These are phyloP conservation scores for Cadophora sp. DNA, from an alignment of 2,329 filamentous ascomycete genomes.

Conservation along the genomic window DNA sequence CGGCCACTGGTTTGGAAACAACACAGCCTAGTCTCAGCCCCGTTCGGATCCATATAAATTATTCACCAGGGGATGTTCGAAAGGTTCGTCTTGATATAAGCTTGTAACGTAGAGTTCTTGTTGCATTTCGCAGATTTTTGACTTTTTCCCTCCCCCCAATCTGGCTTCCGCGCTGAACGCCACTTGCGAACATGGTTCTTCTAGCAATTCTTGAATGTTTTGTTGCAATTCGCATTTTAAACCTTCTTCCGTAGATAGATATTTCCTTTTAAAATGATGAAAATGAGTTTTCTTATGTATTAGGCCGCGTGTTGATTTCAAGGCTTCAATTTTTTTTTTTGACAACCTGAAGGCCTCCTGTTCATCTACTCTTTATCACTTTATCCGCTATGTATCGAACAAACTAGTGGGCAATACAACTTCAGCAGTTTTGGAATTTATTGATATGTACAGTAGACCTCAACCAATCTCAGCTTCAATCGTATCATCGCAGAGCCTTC, in stretches of 20 bases:
- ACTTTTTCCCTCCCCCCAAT: neutral
- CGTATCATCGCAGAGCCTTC: no score
- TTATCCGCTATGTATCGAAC: no score
- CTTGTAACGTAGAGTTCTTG: neutral
- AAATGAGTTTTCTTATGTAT: neutral
- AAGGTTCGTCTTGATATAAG: neutral
- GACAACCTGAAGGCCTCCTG: no score
- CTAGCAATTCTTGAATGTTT: neutral
- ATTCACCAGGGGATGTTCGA: neutral
- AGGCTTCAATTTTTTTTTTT: no score
- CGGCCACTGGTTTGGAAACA: neutral
- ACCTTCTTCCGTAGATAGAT: neutral
- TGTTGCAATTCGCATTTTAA: conserved; percentile 3
- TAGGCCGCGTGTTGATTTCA: no score
- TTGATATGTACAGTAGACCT: no score
- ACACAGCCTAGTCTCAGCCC: neutral
- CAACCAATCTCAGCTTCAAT: no score
- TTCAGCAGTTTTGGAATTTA: no score
- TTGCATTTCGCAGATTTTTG: conserved; percentile 7
- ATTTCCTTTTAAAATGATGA: no score
- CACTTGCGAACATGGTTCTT: neutral
- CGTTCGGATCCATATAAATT: neutral
- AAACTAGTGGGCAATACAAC: no score
- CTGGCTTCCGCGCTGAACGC: neutral
- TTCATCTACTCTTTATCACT: no score